Evolutionary conservation across 2,329 filamentous ascomycete genomes (phyloP).

Genomic region (Aspergillus transmontanensis): DNA sequence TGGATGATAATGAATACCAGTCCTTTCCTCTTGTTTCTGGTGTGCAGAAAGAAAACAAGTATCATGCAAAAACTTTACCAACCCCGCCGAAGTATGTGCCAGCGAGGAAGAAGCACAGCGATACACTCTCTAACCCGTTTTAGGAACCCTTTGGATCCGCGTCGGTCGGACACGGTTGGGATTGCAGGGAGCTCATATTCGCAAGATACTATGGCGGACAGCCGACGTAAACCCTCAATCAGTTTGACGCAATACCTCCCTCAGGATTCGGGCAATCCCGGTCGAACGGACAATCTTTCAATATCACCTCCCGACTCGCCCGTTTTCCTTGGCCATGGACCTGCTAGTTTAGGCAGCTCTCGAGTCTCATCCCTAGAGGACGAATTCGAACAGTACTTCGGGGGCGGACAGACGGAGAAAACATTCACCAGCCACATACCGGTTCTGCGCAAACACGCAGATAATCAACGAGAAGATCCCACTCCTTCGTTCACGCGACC

Average conservation of each 20-base stretch:
- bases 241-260: conserved; percentile 17
- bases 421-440: conserved; percentile 33
- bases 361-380: conserved; percentile 47
- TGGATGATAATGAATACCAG: conserved; percentile 49
- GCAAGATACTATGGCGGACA: conserved; percentile 41
- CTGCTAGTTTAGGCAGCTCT: conserved; percentile 31
- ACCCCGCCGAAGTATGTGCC: conserved; percentile 42
- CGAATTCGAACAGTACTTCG: conserved; percentile 17
- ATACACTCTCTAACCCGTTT: conserved; percentile 11
- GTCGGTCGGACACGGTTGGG: conserved; percentile 34
- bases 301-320: conserved; percentile 53
- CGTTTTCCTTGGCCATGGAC: conserved; percentile 21
- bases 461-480: not conserved
- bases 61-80: conserved; percentile 37
- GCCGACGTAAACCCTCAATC: conserved; percentile 18
- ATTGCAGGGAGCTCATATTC: conserved; percentile 61
- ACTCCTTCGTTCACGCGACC: not conserved
- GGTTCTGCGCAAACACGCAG: conserved; percentile 26
- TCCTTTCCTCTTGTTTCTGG: conserved; percentile 38
- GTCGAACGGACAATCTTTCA: conserved; percentile 37
- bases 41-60: conserved; percentile 25
- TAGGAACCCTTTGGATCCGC: conserved; percentile 21
- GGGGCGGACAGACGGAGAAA: conserved; percentile 21
- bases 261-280: conserved; percentile 2
- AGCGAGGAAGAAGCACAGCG: not conserved